Evolutionary conservation across 352 stramenopile genomes (phyloP).

Genomic region (Phytopythium aichiense): DNA sequence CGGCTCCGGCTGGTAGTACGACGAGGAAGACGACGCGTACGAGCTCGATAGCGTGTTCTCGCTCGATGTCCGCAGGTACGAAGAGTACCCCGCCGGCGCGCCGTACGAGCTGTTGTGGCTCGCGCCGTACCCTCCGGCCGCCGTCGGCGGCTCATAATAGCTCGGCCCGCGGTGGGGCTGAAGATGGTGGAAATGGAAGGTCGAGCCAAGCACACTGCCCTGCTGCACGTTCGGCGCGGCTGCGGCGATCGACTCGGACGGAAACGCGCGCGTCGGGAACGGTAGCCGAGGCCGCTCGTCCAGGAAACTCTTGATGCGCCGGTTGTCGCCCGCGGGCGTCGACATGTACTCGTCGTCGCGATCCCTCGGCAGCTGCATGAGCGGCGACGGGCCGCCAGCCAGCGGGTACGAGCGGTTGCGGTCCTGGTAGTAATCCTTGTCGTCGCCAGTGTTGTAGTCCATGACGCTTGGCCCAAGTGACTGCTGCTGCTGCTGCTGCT

Average conservation of each 20-base stretch:
- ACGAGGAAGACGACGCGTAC: constrained; percentile 20
- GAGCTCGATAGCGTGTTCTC: constrained; percentile 25
- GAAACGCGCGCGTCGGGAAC: constrained; percentile 19
- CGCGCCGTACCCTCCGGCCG: constrained; percentile 3
- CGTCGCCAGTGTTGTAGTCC: constrained; percentile 8
- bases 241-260: constrained; percentile 5
- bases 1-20: constrained; percentile 16
- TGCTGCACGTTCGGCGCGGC: constrained; percentile 18
- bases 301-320: constrained; percentile 22
- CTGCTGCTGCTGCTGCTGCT: neutral
- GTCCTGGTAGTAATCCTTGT: constrained; percentile 33
- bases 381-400: constrained; percentile 8
- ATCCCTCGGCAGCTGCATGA: constrained; percentile 25
- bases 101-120: constrained; percentile 6
- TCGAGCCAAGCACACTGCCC: constrained; percentile 26
- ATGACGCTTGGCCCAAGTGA: constrained; percentile 3
- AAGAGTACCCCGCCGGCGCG: constrained; percentile 25
- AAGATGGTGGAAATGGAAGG: constrained; percentile 31
- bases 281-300: constrained; percentile 39
- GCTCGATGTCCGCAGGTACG: constrained; percentile 34
- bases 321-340: neutral
- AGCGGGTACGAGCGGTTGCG: constrained; percentile 21
- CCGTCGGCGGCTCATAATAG: constrained; percentile 27
- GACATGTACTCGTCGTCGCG: constrained; percentile 16
- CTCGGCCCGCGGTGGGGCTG: constrained; percentile 20